phyloP scores from a whole-genome alignment of 257 asterid species.

The Nyctanthes arbortristis region DNA sequence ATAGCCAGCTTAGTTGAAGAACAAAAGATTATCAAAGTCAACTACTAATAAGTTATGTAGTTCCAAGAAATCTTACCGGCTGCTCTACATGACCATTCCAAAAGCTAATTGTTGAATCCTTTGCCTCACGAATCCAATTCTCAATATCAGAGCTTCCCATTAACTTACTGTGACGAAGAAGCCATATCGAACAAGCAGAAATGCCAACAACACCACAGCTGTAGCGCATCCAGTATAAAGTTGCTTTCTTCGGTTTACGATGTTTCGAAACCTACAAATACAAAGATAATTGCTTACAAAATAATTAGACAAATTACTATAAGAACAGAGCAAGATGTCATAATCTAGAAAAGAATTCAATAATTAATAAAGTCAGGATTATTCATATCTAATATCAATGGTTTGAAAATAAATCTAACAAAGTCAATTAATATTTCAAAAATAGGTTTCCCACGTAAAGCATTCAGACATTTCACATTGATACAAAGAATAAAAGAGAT shows the following conservation, averaged over 20 bases:
- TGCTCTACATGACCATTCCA: constrained; percentile 98
- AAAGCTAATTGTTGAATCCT: constrained; percentile 72
- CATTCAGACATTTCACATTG: background rate
- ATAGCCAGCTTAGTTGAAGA: constrained; percentile 12
- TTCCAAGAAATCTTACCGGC: constrained; percentile 63
- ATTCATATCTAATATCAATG: background rate
- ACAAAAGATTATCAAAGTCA: constrained; percentile 5
- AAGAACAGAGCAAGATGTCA: constrained; percentile 14
- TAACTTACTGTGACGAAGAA: constrained; percentile 92
- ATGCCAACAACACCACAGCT: constrained; percentile 79
- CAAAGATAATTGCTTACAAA: constrained; percentile 26
- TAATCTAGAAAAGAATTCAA: constrained; percentile 4
- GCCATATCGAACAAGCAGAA: constrained; percentile 85
- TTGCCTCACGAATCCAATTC: constrained; percentile 89
- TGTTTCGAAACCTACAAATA: constrained; percentile 80
- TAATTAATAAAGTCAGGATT: constrained; percentile 14
- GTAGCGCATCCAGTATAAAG: constrained; percentile 84
- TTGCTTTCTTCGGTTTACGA: constrained; percentile 71
- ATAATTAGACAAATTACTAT: constrained; percentile 7
- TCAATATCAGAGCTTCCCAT: constrained; percentile 98
- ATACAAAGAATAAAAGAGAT: background rate
- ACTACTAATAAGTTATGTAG: constrained; percentile 13
- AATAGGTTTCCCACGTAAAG: background rate
- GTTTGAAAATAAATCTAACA: background rate
- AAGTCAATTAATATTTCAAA: background rate